Percentiles rank a stretch among this genome's conserved stretches.
Conservation (phyloP, 371 early-diverging fungal species). For the Actinomucor elegans region DNA sequence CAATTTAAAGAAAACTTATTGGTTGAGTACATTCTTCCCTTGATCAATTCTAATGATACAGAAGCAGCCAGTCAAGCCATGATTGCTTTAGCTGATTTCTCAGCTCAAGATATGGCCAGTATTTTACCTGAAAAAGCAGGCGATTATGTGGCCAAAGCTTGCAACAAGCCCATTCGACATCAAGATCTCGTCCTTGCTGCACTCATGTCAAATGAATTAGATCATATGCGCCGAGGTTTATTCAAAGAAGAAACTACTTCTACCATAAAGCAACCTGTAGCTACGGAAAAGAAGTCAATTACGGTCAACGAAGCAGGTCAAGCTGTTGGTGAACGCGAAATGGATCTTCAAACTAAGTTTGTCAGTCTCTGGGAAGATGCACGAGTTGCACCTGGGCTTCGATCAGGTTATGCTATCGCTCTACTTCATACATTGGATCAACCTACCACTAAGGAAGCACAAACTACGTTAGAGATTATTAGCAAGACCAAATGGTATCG, state of each 20-base stretch:
- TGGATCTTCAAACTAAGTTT: conserved; percentile 13
- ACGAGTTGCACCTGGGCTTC: conserved; percentile 52
- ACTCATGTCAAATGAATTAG: conserved; percentile 53
- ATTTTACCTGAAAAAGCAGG: conserved; percentile 50
- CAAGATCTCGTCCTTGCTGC: conserved; percentile 39
- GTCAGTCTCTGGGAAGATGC: conserved; percentile 47
- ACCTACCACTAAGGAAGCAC: background rate
- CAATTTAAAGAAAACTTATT: conserved; percentile 50
- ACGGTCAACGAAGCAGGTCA: conserved; percentile 1
- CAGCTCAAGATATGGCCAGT: conserved; percentile 41
- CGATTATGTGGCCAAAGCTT: conserved; percentile 24
- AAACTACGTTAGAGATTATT: conserved; percentile 19
- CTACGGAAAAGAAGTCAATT: background rate
- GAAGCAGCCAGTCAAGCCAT: conserved; percentile 36
- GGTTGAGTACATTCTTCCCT: conserved; percentile 35
- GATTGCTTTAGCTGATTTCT: conserved; percentile 45
- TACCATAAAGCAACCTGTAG: background rate
- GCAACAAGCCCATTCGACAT: conserved; percentile 25
- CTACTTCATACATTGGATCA: conserved; percentile 28
- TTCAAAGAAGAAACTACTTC: conserved; percentile 44
- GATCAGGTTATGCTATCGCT: conserved; percentile 55
- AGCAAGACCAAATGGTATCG: conserved; percentile 48
- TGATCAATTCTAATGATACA: conserved; percentile 30
- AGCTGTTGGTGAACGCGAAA: conserved; percentile 30
- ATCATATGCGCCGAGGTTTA: conserved; percentile 58